Base-by-base conservation (phyloP, 805 yeast genomes). In the Candida hungchunana region DNA sequence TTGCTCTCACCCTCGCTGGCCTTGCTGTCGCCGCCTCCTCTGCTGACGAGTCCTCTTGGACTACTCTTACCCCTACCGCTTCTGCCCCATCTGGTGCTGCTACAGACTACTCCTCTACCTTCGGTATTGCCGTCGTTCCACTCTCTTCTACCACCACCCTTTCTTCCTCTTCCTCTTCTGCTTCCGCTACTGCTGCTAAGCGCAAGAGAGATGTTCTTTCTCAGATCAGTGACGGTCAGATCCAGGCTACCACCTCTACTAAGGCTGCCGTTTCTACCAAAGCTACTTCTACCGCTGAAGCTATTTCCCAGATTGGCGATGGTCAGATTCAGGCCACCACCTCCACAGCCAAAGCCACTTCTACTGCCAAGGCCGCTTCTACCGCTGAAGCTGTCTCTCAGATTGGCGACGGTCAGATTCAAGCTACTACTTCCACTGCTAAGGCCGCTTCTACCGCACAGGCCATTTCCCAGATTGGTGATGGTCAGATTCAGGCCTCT, bases 21-120 rank as follows among this genome's bases (percentile, higher is more conserved):
- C 62, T 75, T 17, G 34, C 46, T 46, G 54, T 75, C 27, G 68
- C 71, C 36, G 57, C 75, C n/a, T 41, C 67, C 13, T 67, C 78
- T 23, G 35, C 69, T 47, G 83, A 82, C 41, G 23, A 20, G 11
- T 59, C 77, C 35, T 14, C 65, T 40, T 66, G 71, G 71, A 44
- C 63, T 29, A 64, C 70, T 42, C 53, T 66, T 48, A 64, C 69
- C 17, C 70, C 71, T 49, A 41, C 53, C 18, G 58, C 60, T 35
- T 23, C 55, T 19, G 59, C 66, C 25, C 62, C 55, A 51, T 30
- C 53, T 19, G 58, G 59, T 39, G 71, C 64, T 44, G 36, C 55
- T 16, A 58, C 69, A 27, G 57, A 56, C 30, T 60, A 58, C 48
- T 40, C 56, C 29, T 54, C 62, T 20, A 54, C 66, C 32, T 65